A percentile compares a stretch with the other conserved stretches of the same genome.
phyloP scores from a whole-genome alignment of 2,329 filamentous ascomycete species.

The Aspergillus texensis region DNA sequence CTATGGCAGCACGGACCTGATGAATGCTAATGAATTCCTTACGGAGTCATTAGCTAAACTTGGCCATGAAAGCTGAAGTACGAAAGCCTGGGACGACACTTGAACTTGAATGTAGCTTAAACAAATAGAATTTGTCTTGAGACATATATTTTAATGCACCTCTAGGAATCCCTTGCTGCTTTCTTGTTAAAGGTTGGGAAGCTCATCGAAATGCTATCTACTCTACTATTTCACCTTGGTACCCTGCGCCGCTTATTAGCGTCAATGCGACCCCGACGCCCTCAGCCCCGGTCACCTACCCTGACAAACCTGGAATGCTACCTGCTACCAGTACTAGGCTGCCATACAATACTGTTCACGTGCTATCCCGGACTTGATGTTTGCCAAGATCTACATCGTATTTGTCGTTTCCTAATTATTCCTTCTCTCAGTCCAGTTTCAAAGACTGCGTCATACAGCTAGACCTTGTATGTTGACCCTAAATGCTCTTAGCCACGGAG shows the following conservation, averaged over 20 bases:
- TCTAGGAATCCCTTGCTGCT: neutral
- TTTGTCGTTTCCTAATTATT: no score
- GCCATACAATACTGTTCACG: no score
- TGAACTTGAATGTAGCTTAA: neutral
- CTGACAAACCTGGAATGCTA: no score
- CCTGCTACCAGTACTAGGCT: no score
- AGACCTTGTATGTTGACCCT: neutral
- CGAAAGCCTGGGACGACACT: neutral
- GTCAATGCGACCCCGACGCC: neutral
- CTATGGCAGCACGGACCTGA: constrained; percentile 84
- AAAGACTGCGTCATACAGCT: neutral
- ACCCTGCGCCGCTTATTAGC: neutral
- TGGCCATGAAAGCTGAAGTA: constrained; percentile 55
- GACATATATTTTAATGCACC: constrained; percentile 3
- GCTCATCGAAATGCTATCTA: neutral
- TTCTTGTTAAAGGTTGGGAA: neutral
- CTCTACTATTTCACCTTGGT: neutral
- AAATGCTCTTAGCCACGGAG: neutral
- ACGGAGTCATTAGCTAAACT: constrained; percentile 58
- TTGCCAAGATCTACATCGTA: neutral
- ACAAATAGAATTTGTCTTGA: neutral
- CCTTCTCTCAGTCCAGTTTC: neutral
- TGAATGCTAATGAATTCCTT: constrained; percentile 66
- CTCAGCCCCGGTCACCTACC: no score
- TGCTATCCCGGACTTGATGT: neutral